A percentile compares a stretch with the other conserved stretches of the same genome.
Evolutionary conservation across 805 yeast species (phyloP).

Genomic region (Millerozyma acaciae): DNA sequence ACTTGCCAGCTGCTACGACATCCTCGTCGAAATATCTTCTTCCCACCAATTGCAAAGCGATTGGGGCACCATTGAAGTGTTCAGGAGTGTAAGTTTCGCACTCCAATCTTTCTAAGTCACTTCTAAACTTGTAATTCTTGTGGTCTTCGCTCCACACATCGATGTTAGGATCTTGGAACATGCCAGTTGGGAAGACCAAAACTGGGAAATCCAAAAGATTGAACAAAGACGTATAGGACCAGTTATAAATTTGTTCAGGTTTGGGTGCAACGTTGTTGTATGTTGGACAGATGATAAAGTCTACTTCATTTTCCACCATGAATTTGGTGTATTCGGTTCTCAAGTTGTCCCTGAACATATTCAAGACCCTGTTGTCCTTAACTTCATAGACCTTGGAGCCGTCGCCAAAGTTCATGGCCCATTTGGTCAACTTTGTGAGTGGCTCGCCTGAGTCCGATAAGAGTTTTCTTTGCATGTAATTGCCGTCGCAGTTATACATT

Average conservation of each 20-base stretch:
- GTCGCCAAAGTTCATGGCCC: slow-evolving; percentile 54
- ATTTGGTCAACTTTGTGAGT: slow-evolving; percentile 56
- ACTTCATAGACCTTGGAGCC: slow-evolving; percentile 48
- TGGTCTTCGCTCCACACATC: slow-evolving; percentile 45
- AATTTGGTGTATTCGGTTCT: slow-evolving; percentile 54
- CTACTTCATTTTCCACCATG: slow-evolving; percentile 53
- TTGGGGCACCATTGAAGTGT: slow-evolving; percentile 49
- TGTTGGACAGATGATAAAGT: slow-evolving; percentile 64
- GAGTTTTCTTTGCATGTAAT: slow-evolving; percentile 48
- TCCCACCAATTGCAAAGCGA: slow-evolving; percentile 50
- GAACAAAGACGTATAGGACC: slow-evolving; percentile 79
- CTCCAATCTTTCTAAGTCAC: slow-evolving; percentile 46
- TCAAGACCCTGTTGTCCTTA: slow-evolving; percentile 54
- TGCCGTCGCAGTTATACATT: slow-evolving; percentile 68
- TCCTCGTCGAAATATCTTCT: slow-evolving; percentile 57
- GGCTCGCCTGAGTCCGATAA: slow-evolving; percentile 69
- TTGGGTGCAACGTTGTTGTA: slow-evolving; percentile 71
- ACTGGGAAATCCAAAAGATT: slow-evolving; percentile 71
- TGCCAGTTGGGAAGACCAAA: slow-evolving; percentile 59
- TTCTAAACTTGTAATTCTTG: slow-evolving; percentile 36
- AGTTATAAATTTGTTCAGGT: slow-evolving; percentile 59
- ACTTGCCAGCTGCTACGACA: slow-evolving; percentile 45
- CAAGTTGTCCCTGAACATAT: slow-evolving; percentile 52
- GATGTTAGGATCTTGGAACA: slow-evolving; percentile 50
- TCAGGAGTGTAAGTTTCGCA: slow-evolving; percentile 45